phyloP scores from a whole-genome alignment of 2,329 filamentous ascomycete species.

The Pseudogymnoascus sp. region DNA sequence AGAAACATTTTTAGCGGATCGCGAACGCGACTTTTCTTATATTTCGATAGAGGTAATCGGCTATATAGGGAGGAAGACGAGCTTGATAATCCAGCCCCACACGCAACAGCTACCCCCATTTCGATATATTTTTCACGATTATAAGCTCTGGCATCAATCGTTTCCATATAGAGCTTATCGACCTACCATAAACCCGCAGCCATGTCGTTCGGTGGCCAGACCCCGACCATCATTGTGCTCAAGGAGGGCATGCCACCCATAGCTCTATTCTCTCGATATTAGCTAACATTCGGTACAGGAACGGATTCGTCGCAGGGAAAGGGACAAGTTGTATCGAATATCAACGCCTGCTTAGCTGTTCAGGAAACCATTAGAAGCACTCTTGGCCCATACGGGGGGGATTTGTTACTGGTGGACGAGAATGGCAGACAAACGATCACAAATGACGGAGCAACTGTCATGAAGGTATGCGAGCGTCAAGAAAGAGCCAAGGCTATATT shows the following conservation, averaged over 20 bases:
- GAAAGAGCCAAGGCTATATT: neutral
- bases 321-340: conserved; percentile 94
- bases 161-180: conserved; percentile 1
- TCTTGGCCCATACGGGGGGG: conserved; percentile 91
- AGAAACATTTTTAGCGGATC: conserved; percentile 12
- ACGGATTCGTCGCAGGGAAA: conserved; percentile 97
- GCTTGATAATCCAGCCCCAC: conserved; percentile 7
- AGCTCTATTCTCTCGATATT: conserved; percentile 20
- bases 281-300: conserved; percentile 45
- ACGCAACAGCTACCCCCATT: conserved; percentile 6
- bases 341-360: conserved; percentile 94
- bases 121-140: conserved; percentile 7
- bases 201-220: conserved; percentile 97
- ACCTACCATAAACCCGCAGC: conserved; percentile 7
- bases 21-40: conserved; percentile 11
- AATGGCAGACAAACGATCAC: conserved; percentile 97
- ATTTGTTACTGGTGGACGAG: conserved; percentile 88
- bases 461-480: conserved; percentile 62
- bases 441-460: conserved; percentile 97
- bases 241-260: conserved; percentile 70
- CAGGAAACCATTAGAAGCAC: conserved; percentile 95
- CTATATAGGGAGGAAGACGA: conserved; percentile 5
- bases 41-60: conserved; percentile 11
- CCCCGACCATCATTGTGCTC: conserved; percentile 94
- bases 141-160: conserved; percentile 1